These are phyloP conservation scores for Naematelia aurantialba DNA, from an alignment of 768 basidiomycete species.

Conservation along the genomic window DNA sequence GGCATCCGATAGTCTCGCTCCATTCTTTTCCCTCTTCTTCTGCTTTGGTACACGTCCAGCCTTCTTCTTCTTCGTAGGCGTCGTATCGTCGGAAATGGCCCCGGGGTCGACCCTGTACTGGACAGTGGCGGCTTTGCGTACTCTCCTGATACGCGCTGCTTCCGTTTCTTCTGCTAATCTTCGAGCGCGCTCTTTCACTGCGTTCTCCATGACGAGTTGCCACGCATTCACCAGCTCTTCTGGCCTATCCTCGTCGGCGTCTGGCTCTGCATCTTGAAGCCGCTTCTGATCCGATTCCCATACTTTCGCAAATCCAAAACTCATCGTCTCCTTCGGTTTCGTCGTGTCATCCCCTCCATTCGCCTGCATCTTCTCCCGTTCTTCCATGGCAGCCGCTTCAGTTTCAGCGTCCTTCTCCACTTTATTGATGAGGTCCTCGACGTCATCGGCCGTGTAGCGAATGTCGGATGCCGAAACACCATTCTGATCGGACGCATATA, in stretches of 20 bases:
- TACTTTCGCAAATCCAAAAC: constrained; percentile 85
- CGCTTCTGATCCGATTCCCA: constrained; percentile 77
- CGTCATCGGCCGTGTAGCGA: constrained; percentile 64
- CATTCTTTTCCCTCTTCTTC: constrained; percentile 42
- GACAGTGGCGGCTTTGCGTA: constrained; percentile 61
- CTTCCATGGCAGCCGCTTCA: constrained; percentile 27
- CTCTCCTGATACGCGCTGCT: constrained; percentile 65
- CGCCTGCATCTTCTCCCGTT: constrained; percentile 47
- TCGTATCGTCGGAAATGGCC: constrained; percentile 12
- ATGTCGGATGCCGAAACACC: constrained; percentile 60
- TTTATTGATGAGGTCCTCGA: constrained; percentile 80
- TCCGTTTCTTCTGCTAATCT: constrained; percentile 57
- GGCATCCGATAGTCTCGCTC: neutral
- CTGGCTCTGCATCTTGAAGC: constrained; percentile 57
- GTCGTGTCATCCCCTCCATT: constrained; percentile 40
- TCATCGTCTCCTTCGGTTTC: constrained; percentile 55
- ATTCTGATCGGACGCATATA: constrained; percentile 62
- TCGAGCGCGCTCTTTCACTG: constrained; percentile 54
- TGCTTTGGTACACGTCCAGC: constrained; percentile 1
- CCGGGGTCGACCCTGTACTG: constrained; percentile 38
- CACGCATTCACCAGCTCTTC: constrained; percentile 57
- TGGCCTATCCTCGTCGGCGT: constrained; percentile 46
- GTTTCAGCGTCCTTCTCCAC: constrained; percentile 63
- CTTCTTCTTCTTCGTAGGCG: constrained; percentile 48
- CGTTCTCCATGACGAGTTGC: constrained; percentile 63